Conservation (phyloP, 192 early-diverging fungal species). For the Coemansia sp. region DNA sequence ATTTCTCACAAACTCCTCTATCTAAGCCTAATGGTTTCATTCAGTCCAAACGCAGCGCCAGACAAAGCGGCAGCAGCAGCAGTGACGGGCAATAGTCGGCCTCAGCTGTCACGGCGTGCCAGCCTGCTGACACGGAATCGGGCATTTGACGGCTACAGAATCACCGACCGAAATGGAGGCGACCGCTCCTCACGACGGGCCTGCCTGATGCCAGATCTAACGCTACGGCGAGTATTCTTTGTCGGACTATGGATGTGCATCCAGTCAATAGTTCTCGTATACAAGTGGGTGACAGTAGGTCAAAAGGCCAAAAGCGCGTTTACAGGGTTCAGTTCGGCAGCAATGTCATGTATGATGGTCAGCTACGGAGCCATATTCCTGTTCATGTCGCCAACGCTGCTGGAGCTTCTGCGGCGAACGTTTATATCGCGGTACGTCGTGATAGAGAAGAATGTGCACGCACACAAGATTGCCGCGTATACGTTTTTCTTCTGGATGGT, state of each 20-base stretch:
- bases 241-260: constrained; percentile 62
- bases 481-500: constrained; percentile 71
- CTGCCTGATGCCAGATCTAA: constrained; percentile 49
- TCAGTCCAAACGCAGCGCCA: neutral
- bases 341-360: constrained; percentile 57
- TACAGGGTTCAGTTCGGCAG: constrained; percentile 36
- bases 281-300: constrained; percentile 61
- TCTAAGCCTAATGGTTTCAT: neutral
- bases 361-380: constrained; percentile 63
- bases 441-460: constrained; percentile 84
- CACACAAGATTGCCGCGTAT: constrained; percentile 80
- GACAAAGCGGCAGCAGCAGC: neutral
- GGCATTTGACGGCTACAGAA: constrained; percentile 53
- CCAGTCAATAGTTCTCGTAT: constrained; percentile 59
- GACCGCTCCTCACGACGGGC: neutral
- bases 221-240: constrained; percentile 54
- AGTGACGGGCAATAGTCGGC: neutral
- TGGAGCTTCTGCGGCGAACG: constrained; percentile 75
- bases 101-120: constrained; percentile 26
- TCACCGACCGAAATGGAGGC: constrained; percentile 18
- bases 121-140: constrained; percentile 50
- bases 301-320: constrained; percentile 40
- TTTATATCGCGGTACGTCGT: constrained; percentile 70
- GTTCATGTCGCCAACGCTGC: constrained; percentile 82
- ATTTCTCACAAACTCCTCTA: neutral